Conservation (phyloP, 371 early-diverging fungal genomes). For the Apophysomyces ossiformis region DNA sequence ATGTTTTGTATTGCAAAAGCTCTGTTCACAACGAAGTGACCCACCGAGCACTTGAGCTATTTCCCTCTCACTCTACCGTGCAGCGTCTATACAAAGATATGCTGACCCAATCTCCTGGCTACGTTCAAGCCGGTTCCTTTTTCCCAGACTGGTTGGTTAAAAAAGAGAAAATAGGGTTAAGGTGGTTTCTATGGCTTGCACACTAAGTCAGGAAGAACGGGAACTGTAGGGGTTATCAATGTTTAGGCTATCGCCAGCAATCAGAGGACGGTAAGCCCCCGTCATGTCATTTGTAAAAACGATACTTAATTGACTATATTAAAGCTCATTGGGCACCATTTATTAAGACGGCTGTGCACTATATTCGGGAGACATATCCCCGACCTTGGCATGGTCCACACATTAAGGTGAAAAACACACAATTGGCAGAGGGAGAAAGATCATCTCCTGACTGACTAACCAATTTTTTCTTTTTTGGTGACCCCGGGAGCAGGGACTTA, state of each 20-base stretch:
- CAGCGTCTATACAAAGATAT: constrained; percentile 37
- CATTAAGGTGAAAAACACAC: constrained; percentile 26
- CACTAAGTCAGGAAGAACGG: background rate
- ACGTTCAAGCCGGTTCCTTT: constrained; percentile 79
- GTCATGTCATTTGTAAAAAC: background rate
- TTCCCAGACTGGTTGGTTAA: constrained; percentile 84
- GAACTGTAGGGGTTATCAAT: constrained; percentile 60
- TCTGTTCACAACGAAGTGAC: constrained; percentile 54
- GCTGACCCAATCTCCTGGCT: constrained; percentile 51
- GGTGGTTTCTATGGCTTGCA: background rate
- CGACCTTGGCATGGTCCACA: constrained; percentile 24
- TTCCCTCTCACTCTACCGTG: constrained; percentile 21
- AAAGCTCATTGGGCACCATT: constrained; percentile 89
- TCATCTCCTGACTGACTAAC: background rate
- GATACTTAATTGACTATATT: background rate
- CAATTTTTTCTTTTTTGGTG: background rate
- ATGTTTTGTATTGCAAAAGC: constrained; percentile 19
- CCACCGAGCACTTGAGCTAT: constrained; percentile 39
- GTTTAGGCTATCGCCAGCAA: constrained; percentile 50
- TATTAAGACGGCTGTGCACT: constrained; percentile 64
- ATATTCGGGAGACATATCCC: constrained; percentile 56
- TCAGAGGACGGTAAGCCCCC: constrained; percentile 54
- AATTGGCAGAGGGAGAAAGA: background rate
- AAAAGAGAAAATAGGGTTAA: constrained; percentile 31
- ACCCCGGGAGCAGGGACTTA: constrained; percentile 49